Evolutionary conservation across 148 eudicot genomes (phyloP).

Genomic region (Silene conica): DNA sequence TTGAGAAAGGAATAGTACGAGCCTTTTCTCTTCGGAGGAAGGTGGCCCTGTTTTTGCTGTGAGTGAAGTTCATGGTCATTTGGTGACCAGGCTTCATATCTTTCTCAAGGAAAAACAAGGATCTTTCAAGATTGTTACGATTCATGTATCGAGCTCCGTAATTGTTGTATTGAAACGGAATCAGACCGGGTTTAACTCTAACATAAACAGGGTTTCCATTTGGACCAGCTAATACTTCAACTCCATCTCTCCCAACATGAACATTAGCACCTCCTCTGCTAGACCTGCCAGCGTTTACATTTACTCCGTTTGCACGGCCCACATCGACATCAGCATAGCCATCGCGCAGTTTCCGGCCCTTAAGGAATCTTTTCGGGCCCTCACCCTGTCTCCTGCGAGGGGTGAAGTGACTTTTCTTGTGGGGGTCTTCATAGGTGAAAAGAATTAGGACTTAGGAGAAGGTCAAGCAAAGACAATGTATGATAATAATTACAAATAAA

Average conservation of each 20-base stretch:
- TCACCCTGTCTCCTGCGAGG: neutral
- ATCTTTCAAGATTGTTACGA: neutral
- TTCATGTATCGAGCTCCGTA: neutral
- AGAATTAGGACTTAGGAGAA: too few species aligned
- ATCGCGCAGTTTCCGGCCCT: neutral
- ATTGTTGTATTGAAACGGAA: constrained; percentile 18
- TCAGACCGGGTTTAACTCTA: constrained; percentile 16
- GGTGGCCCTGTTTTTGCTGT: constrained; percentile 16
- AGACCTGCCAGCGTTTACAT: too few species aligned
- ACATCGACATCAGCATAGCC: neutral
- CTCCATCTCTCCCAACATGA: neutral
- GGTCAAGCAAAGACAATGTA: too few species aligned
- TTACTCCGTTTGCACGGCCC: neutral
- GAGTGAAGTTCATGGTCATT: constrained; percentile 19
- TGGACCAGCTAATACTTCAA: too few species aligned
- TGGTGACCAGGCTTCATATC: constrained; percentile 24
- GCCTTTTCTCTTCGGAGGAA: constrained; percentile 26
- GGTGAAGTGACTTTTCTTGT: neutral
- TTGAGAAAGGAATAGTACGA: constrained; percentile 21
- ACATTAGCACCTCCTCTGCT: neutral
- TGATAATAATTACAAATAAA: too few species aligned
- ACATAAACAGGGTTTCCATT: constrained; percentile 18
- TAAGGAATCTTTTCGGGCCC: neutral
- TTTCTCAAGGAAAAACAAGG: constrained; percentile 34
- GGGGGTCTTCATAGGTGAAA: neutral